These are phyloP conservation scores for Penicillium macrosclerotiorum DNA, from an alignment of 495 filamentous ascomycete species.

Conservation along the genomic window DNA sequence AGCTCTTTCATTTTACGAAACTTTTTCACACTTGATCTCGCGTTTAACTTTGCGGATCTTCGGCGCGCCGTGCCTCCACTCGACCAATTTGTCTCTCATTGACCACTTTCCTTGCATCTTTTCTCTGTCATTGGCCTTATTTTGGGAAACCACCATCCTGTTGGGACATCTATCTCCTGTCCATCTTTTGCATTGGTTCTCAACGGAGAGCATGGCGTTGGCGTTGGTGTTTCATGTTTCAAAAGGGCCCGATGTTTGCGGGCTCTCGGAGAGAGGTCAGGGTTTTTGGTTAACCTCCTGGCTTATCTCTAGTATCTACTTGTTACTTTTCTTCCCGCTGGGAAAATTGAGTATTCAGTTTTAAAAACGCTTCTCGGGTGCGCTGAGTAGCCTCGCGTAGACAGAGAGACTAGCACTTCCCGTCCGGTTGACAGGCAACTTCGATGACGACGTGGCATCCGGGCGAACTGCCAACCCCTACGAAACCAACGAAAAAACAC, in stretches of 20 bases:
- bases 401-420: no score
- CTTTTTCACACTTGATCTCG: neutral
- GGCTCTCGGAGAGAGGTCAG: no score
- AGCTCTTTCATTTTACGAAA: slow-evolving; percentile 3
- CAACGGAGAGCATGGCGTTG: slow-evolving; percentile 21
- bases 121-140: neutral
- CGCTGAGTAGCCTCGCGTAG: no score
- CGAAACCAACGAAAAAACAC: no score
- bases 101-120: neutral
- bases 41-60: neutral
- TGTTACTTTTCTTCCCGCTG: no score
- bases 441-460: no score
- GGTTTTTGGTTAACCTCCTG: no score
- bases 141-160: neutral
- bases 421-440: no score
- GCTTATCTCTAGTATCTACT: slow-evolving; percentile 5
- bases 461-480: no score
- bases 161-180: neutral
- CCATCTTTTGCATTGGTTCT: slow-evolving; percentile 22
- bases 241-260: neutral
- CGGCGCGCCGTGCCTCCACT: neutral
- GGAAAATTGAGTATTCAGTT: no score
- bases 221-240: slow-evolving; percentile 15
- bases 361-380: no score
- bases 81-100: slow-evolving; percentile 8